These are phyloP conservation scores for Leishmania arabica DNA, from an alignment of 208 protist genomes.

Conservation along the genomic window DNA sequence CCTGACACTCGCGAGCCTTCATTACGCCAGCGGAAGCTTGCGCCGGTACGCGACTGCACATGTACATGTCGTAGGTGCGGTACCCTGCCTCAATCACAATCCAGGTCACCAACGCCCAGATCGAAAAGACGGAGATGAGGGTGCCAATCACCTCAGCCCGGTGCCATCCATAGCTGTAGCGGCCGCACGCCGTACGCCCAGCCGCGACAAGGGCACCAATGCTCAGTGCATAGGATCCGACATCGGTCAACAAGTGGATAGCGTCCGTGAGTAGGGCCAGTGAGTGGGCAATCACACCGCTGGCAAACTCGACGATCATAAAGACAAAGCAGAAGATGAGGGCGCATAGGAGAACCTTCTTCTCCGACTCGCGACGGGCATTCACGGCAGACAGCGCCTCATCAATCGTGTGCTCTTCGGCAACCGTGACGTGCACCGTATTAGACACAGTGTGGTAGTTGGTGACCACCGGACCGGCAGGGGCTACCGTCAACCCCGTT, in stretches of 20 bases:
- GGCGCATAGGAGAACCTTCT: constrained; percentile 58
- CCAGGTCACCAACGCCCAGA: constrained; percentile 85
- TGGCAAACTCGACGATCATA: constrained; percentile 86
- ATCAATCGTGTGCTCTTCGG: constrained; percentile 25
- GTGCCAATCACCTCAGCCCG: constrained; percentile 92
- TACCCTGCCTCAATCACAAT: constrained; percentile 81
- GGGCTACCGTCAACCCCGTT: neutral
- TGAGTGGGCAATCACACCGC: constrained; percentile 81
- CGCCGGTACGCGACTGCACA: constrained; percentile 58
- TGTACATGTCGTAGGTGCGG: constrained; percentile 60
- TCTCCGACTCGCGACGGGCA: constrained; percentile 59
- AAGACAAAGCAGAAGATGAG: constrained; percentile 83
- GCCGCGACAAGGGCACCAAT: constrained; percentile 81
- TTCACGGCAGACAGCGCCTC: constrained; percentile 37
- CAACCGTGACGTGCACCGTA: constrained; percentile 6
- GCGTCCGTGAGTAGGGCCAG: constrained; percentile 92
- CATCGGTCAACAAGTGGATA: constrained; percentile 88
- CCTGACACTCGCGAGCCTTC: constrained; percentile 37
- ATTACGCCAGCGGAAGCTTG: constrained; percentile 8
- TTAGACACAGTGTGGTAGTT: constrained; percentile 27
- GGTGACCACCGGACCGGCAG: neutral
- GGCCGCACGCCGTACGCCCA: constrained; percentile 54
- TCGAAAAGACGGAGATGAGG: constrained; percentile 88
- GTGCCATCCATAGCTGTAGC: constrained; percentile 91
- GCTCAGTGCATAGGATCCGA: constrained; percentile 84